Evolutionary conservation across 176 grass and related monocot species (phyloP).

Genomic region (Saccharum officinarum): DNA sequence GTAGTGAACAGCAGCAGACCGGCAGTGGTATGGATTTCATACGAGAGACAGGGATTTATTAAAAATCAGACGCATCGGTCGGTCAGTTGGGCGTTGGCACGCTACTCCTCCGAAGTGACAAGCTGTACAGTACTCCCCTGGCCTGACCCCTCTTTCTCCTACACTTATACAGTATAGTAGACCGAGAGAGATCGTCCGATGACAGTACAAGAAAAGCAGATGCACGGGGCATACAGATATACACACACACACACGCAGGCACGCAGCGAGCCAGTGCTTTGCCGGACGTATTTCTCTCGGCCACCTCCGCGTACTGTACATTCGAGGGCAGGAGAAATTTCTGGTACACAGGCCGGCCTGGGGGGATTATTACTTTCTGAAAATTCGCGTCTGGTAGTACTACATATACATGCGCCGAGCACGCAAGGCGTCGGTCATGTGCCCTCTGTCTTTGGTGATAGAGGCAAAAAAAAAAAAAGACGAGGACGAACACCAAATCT

Average conservation of each 20-base stretch:
- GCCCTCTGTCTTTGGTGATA: too few species aligned
- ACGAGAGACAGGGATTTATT: neutral
- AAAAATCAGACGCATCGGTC: too few species aligned
- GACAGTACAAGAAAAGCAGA: conserved; percentile 40
- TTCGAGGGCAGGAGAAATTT: neutral
- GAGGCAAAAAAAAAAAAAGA: too few species aligned
- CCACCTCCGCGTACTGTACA: neutral
- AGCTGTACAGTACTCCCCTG: conserved; percentile 38
- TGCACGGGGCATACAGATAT: conserved; percentile 16
- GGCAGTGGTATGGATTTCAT: too few species aligned
- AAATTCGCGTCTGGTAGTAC: too few species aligned
- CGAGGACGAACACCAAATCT: too few species aligned
- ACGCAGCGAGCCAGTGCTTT: neutral
- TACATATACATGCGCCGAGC: too few species aligned
- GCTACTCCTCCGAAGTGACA: conserved; percentile 65
- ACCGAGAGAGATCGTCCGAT: conserved; percentile 30
- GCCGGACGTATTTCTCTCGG: neutral
- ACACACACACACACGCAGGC: neutral
- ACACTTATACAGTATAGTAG: too few species aligned
- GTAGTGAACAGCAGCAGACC: conserved; percentile 7
- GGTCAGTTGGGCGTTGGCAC: conserved; percentile 4
- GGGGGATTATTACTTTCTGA: too few species aligned
- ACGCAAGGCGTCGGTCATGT: too few species aligned
- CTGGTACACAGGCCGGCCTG: too few species aligned
- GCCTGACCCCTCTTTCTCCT: neutral